Evolutionary conservation across 495 filamentous ascomycete genomes (phyloP).

Genomic region (Lasiosphaeria ovina): DNA sequence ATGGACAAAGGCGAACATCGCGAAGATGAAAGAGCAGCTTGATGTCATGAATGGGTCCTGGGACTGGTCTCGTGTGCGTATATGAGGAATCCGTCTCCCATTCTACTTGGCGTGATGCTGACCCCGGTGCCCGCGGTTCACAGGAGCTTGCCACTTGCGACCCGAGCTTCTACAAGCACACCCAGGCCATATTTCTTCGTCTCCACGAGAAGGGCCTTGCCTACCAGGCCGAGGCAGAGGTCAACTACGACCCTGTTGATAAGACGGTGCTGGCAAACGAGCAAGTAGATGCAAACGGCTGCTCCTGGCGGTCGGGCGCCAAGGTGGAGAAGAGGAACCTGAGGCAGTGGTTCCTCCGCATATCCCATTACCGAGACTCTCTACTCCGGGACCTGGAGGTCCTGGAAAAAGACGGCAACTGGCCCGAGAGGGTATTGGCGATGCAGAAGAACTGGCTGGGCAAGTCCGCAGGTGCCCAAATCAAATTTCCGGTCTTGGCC

Average conservation of each 20-base stretch:
- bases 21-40: conserved; percentile 80
- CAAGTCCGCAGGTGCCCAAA: conserved; percentile 66
- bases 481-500: conserved; percentile 62
- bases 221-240: conserved; percentile 73
- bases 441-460: conserved; percentile 93
- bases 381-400: conserved; percentile 69
- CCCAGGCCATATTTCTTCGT: conserved; percentile 77
- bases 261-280: conserved; percentile 89
- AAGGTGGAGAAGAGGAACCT: conserved; percentile 76
- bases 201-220: conserved; percentile 69
- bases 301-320: conserved; percentile 84
- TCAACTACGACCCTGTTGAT: conserved; percentile 90
- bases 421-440: conserved; percentile 77
- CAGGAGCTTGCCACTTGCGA: conserved; percentile 83
- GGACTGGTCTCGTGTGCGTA: conserved; percentile 76
- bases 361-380: conserved; percentile 73
- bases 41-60: conserved; percentile 71
- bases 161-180: conserved; percentile 84
- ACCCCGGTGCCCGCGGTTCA: neutral
- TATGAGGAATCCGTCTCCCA: neutral
- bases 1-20: conserved; percentile 80
- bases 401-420: conserved; percentile 58
- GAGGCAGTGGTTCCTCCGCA: conserved; percentile 88
- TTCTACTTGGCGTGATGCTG: neutral
- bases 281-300: conserved; percentile 80